A percentile compares a stretch with the other conserved stretches of the same genome.
phyloP scores from a whole-genome alignment of 768 basidiomycete genomes.

The Collybia mongolica region DNA sequence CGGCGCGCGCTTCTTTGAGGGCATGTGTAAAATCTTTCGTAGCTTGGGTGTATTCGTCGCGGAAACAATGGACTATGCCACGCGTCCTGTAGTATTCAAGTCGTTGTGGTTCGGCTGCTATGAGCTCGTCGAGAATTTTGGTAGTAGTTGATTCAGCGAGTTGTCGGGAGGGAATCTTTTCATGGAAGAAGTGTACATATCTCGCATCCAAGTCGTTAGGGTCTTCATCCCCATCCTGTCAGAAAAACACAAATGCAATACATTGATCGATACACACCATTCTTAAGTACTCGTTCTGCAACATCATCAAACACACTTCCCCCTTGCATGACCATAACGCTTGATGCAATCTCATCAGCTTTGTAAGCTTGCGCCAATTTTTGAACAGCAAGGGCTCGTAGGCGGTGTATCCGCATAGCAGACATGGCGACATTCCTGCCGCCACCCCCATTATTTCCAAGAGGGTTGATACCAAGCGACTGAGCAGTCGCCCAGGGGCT shows the following conservation, averaged over 20 bases:
- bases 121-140: slow-evolving; percentile 76
- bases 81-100: slow-evolving; percentile 86
- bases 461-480: slow-evolving; percentile 58
- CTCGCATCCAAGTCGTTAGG: slow-evolving; percentile 75
- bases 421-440: slow-evolving; percentile 84
- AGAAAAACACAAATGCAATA: background rate
- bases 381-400: slow-evolving; percentile 81
- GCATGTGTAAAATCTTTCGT: slow-evolving; percentile 81
- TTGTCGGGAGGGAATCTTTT: slow-evolving; percentile 91
- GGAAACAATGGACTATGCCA: slow-evolving; percentile 88
- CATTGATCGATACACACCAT: slow-evolving; percentile 30
- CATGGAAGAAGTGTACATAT: slow-evolving; percentile 94
- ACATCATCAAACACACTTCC: slow-evolving; percentile 91
- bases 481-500: slow-evolving; percentile 65
- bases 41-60: slow-evolving; percentile 76
- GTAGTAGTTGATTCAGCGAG: slow-evolving; percentile 83
- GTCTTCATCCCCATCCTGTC: slow-evolving; percentile 39
- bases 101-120: slow-evolving; percentile 67
- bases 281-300: slow-evolving; percentile 81
- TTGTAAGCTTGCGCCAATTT: slow-evolving; percentile 85
- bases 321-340: slow-evolving; percentile 95
- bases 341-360: slow-evolving; percentile 87
- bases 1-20: slow-evolving; percentile 71
- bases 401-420: slow-evolving; percentile 76
- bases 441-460: slow-evolving; percentile 45